A percentile compares a stretch with the other conserved stretches of the same genome.
phyloP scores from a whole-genome alignment of 2,329 filamentous ascomycete species.

The Fusarium guadeloupense region DNA sequence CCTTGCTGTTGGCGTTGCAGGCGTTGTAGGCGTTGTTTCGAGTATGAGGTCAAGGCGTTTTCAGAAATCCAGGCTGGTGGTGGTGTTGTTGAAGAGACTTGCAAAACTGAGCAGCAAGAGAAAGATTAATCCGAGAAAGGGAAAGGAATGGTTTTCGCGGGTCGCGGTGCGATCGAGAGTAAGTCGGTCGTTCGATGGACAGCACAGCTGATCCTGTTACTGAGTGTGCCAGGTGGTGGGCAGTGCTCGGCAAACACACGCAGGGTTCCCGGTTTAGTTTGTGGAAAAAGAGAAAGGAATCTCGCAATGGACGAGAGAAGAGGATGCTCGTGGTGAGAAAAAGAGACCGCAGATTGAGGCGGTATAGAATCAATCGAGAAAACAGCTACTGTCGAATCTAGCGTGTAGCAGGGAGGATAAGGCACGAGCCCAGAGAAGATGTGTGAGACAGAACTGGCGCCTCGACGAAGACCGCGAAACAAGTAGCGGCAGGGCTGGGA shows the following conservation, averaged over 20 bases:
- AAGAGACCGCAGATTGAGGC: slow-evolving; percentile 12
- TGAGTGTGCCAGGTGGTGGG: slow-evolving; percentile 27
- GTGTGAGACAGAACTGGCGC: slow-evolving; percentile 47
- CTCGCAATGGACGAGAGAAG: slow-evolving; percentile 7
- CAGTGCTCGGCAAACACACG: slow-evolving; percentile 28
- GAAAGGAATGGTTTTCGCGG: slow-evolving; percentile 40
- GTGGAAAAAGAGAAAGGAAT: slow-evolving; percentile 25
- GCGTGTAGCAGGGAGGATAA: slow-evolving; percentile 41
- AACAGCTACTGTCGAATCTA: slow-evolving; percentile 38
- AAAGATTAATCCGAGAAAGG: slow-evolving; percentile 11
- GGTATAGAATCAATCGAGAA: slow-evolving; percentile 31
- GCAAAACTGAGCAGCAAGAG: slow-evolving; percentile 16
- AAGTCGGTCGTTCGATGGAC: slow-evolving; percentile 40
- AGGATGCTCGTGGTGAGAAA: slow-evolving; percentile 16
- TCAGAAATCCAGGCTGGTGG: slow-evolving; percentile 32
- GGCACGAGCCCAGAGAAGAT: slow-evolving; percentile 39
- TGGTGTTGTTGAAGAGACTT: slow-evolving; percentile 30
- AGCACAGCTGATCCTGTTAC: slow-evolving; percentile 45
- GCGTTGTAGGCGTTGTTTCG: slow-evolving; percentile 4
- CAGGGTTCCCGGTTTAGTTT: slow-evolving; percentile 6
- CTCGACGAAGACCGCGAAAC: slow-evolving; percentile 41
- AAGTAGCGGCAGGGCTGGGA: slow-evolving; percentile 38
- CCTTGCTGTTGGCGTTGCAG: slow-evolving; percentile 2
- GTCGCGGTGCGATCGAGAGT: slow-evolving; percentile 31
- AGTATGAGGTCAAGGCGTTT: slow-evolving; percentile 10